Conservation (phyloP, 2,329 filamentous ascomycete species). For the Seiridium cupressi region DNA sequence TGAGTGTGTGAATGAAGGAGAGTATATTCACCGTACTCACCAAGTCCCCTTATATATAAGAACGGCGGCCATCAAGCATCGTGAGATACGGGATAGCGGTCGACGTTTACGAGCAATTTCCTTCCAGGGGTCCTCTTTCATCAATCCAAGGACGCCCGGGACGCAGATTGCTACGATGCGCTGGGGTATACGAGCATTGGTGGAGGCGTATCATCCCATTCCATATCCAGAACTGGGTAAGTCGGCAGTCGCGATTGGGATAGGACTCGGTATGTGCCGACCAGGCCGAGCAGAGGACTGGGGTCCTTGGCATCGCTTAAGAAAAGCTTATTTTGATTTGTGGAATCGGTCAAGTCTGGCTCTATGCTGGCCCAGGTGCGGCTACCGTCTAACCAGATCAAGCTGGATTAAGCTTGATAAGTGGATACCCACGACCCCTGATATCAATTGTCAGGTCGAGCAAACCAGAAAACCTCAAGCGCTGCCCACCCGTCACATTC, state of each 20-base stretch:
- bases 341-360: not conserved
- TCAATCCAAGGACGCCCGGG: too few species aligned
- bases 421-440: too few species aligned
- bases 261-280: not conserved
- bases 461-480: too few species aligned
- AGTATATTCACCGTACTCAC: not conserved
- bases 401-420: too few species aligned
- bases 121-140: not conserved
- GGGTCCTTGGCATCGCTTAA: not conserved
- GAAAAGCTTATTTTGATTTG: conserved; percentile 3
- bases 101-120: not conserved
- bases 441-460: too few species aligned
- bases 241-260: too few species aligned
- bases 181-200: too few species aligned
- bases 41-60: not conserved
- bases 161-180: too few species aligned
- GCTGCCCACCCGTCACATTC: too few species aligned
- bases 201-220: not conserved
- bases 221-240: not conserved
- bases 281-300: not conserved
- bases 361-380: not conserved
- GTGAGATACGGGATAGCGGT: not conserved
- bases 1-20: not conserved
- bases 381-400: too few species aligned
- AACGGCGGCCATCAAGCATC: not conserved